A percentile compares a stretch with the other conserved stretches of the same genome.
phyloP scores from a whole-genome alignment of 2,329 filamentous ascomycete genomes.

The Canariomyces notabilis region DNA sequence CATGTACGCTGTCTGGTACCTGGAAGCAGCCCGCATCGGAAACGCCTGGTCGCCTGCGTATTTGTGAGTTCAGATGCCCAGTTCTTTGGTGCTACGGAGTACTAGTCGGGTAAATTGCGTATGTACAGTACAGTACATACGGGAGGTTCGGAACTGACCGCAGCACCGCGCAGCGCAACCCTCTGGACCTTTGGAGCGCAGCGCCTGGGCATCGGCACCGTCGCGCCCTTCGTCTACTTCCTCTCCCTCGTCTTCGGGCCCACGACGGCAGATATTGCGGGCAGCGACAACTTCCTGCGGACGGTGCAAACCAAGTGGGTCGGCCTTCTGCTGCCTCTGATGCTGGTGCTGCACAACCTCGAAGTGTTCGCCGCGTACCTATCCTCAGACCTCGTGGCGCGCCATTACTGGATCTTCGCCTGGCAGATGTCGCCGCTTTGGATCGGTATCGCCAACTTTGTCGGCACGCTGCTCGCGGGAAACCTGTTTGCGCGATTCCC shows the following conservation, averaged over 20 bases:
- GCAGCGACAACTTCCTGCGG: neutral
- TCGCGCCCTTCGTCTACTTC: neutral
- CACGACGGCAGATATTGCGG: neutral
- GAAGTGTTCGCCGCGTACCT: constrained; percentile 21
- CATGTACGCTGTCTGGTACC: constrained; percentile 23
- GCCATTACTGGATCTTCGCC: constrained; percentile 26
- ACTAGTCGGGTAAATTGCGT: no score
- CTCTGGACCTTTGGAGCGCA: neutral
- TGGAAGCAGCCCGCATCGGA: constrained; percentile 20
- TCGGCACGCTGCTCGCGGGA: neutral
- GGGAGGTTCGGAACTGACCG: neutral
- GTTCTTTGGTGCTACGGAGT: no score
- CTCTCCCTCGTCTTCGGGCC: neutral
- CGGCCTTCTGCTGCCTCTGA: constrained; percentile 6
- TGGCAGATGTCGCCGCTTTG: constrained; percentile 26
- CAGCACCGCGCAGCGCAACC: neutral
- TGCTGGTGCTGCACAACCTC: constrained; percentile 22
- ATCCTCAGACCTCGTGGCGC: constrained; percentile 15
- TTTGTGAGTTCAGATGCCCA: constrained; percentile 23
- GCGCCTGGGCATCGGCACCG: neutral
- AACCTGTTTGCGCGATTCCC: neutral
- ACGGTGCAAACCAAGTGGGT: neutral
- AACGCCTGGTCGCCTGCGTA: constrained; percentile 20
- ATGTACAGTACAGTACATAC: neutral
- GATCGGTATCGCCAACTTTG: constrained; percentile 21